These are phyloP conservation scores for Boletus vinaceobasis DNA, from an alignment of 768 basidiomycete genomes.

Conservation along the genomic window DNA sequence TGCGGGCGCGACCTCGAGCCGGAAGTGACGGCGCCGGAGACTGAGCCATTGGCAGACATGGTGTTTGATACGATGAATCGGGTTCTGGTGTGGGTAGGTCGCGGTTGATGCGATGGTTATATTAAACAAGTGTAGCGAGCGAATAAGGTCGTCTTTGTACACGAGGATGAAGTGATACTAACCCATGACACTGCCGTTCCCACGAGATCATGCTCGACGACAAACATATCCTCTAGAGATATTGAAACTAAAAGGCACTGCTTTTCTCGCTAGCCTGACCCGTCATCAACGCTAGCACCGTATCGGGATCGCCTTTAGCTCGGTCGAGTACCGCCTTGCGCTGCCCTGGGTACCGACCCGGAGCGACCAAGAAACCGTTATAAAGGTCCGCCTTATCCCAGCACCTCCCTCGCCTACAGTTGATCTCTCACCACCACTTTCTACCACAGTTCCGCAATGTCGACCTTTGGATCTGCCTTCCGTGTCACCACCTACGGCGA, in stretches of 20 bases:
- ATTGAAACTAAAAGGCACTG: not conserved
- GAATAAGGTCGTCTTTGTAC: conserved; percentile 2
- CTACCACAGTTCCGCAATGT: conserved; percentile 53
- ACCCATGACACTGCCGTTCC: conserved; percentile 15
- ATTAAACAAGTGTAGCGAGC: not conserved
- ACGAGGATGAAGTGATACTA: not conserved
- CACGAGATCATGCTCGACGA: conserved; percentile 12
- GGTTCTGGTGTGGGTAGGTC: not conserved
- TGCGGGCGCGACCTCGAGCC: conserved; percentile 62
- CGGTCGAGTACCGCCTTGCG: conserved; percentile 25
- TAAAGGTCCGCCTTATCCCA: conserved; percentile 19
- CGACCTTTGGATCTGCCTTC: conserved; percentile 87
- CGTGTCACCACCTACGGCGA: conserved; percentile 98
- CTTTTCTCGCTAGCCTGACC: not conserved
- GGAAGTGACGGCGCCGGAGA: conserved; percentile 29
- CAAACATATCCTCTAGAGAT: not conserved
- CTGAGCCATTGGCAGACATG: conserved; percentile 27
- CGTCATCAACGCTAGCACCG: not conserved
- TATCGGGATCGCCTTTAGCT: conserved; percentile 12
- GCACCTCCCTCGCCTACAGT: not conserved
- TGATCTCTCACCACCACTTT: conserved; percentile 13
- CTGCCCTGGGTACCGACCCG: conserved; percentile 8
- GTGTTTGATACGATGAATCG: not conserved
- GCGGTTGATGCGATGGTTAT: conserved; percentile 1
- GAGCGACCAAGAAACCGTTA: conserved; percentile 2